Evolutionary conservation across 257 asterid species (phyloP).

Genomic region (Fraxinus americana): DNA sequence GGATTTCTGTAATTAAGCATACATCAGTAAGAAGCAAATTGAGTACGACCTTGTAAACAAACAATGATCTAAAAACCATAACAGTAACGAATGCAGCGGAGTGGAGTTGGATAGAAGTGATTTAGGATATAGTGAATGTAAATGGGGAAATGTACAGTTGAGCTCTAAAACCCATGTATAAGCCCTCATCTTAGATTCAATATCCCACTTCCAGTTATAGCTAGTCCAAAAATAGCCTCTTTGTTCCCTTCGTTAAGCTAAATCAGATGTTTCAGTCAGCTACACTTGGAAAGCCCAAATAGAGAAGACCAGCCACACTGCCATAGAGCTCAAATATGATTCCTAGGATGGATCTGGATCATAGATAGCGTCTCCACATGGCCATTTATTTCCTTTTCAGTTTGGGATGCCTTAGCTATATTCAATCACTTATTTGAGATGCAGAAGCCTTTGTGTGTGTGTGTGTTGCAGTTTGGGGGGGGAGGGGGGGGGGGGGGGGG

Average conservation of each 20-base stretch:
- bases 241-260: neutral
- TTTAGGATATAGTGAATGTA: neutral
- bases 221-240: neutral
- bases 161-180: neutral
- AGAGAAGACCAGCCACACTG: neutral
- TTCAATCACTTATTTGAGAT: neutral
- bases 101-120: conserved; percentile 3
- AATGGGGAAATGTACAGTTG: neutral
- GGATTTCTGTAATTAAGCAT: neutral
- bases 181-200: neutral
- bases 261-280: neutral
- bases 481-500: too few species aligned
- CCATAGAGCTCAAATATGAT: neutral
- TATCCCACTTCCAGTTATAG: neutral
- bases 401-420: neutral
- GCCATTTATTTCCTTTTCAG: neutral
- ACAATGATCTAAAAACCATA: neutral
- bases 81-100: neutral
- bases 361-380: neutral
- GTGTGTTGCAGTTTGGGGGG: neutral
- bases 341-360: neutral
- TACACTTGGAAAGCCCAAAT: neutral
- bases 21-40: neutral
- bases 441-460: neutral
- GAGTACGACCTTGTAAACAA: neutral